These are phyloP conservation scores for Alliaria petiolata DNA, from an alignment of 345 rosid species.

Conservation along the genomic window DNA sequence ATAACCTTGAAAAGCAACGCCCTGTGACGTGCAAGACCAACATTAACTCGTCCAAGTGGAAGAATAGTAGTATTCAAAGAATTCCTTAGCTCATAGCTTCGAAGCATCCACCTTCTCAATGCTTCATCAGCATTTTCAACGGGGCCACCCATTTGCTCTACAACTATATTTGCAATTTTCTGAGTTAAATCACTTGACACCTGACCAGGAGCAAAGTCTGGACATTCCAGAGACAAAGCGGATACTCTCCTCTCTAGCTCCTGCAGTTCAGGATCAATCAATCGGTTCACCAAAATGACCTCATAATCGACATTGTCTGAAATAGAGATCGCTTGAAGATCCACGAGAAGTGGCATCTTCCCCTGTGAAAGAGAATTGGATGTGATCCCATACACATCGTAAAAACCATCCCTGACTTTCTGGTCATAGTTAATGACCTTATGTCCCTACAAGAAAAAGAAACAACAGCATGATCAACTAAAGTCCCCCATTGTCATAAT, in stretches of 20 bases:
- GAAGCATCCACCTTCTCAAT: conserved; percentile 62
- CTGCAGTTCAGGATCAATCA: conserved; percentile 64
- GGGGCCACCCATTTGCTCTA: conserved; percentile 85
- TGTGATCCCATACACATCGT: conserved; percentile 70
- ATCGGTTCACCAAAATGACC: conserved; percentile 73
- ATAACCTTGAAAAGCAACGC: conserved; percentile 95
- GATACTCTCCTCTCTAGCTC: conserved; percentile 65
- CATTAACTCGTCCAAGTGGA: conserved; percentile 82
- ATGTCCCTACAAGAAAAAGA: conserved; percentile 50
- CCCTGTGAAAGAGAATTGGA: conserved; percentile 56
- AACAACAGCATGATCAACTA: conserved; percentile 8
- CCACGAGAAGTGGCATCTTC: conserved; percentile 81
- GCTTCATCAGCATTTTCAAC: conserved; percentile 86
- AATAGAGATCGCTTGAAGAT: conserved; percentile 69
- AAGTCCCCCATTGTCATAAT: conserved; percentile 8
- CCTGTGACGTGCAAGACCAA: conserved; percentile 95
- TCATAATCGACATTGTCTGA: conserved; percentile 67
- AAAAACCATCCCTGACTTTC: conserved; percentile 83
- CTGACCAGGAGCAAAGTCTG: conserved; percentile 38
- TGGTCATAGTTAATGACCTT: conserved; percentile 82
- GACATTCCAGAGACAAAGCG: conserved; percentile 47
- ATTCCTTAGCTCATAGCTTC: conserved; percentile 56
- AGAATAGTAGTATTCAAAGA: conserved; percentile 57
- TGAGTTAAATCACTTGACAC: conserved; percentile 59
- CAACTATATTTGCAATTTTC: conserved; percentile 91